These are phyloP conservation scores for Actinomortierella ambigua DNA, from an alignment of 371 early-diverging fungal species.

Conservation along the genomic window DNA sequence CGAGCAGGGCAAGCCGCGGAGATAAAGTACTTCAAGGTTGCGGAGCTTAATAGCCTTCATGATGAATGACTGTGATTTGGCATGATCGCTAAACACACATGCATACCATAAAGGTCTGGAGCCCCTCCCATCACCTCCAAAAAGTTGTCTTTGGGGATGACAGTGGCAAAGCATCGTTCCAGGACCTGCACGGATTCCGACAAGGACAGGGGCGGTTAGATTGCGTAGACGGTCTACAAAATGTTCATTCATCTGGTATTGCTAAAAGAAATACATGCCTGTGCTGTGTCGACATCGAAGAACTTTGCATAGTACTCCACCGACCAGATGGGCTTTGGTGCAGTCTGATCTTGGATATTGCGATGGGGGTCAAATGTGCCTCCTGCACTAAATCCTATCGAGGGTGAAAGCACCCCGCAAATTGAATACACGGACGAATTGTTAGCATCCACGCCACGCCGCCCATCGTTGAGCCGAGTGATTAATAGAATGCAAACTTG, in stretches of 20 bases:
- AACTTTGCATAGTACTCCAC: constrained; percentile 87
- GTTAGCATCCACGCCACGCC: neutral
- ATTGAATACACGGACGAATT: neutral
- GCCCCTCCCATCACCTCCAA: constrained; percentile 48
- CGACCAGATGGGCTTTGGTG: constrained; percentile 68
- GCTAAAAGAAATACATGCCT: constrained; percentile 50
- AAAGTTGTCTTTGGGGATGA: constrained; percentile 57
- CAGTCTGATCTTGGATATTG: constrained; percentile 37
- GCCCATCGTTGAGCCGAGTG: neutral
- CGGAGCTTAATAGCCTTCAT: too few relatives aligned
- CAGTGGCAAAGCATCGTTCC: constrained; percentile 54
- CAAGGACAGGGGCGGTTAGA: neutral
- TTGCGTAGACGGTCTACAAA: too few relatives aligned
- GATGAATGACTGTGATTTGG: too few relatives aligned
- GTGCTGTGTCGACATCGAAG: constrained; percentile 89
- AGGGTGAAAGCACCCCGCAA: neutral
- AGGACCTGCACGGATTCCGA: constrained; percentile 52
- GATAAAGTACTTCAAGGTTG: neutral
- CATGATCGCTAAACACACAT: too few relatives aligned
- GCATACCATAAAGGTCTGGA: constrained; percentile 79
- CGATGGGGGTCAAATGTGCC: constrained; percentile 51
- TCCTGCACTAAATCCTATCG: constrained; percentile 27
- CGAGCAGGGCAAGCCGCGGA: neutral
- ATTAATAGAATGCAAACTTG: too few relatives aligned
- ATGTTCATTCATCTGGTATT: constrained; percentile 3